A percentile compares a stretch with the other conserved stretches of the same genome.
Evolutionary conservation across 2,329 filamentous ascomycete species (phyloP).

Genomic region (Fonsecaea erecta): DNA sequence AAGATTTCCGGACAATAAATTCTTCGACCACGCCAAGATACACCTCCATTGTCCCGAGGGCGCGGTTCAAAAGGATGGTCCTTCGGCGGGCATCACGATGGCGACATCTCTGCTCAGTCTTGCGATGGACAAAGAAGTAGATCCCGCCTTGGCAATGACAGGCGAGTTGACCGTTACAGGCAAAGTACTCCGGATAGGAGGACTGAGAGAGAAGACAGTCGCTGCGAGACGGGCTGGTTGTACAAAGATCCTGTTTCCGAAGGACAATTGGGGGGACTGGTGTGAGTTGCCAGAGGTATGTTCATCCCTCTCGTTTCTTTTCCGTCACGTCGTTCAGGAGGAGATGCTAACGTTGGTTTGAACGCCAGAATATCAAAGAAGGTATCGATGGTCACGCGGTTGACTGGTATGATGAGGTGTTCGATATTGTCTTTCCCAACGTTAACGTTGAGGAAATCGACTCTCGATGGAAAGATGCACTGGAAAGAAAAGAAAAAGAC

Average conservation of each 20-base stretch:
- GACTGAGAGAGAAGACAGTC: slow-evolving; percentile 94
- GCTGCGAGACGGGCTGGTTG: slow-evolving; percentile 90
- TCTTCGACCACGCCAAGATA: slow-evolving; percentile 94
- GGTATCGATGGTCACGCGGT: slow-evolving; percentile 90
- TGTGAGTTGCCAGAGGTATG: slow-evolving; percentile 92
- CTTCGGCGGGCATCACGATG: slow-evolving; percentile 96
- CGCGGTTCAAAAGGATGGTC: slow-evolving; percentile 90
- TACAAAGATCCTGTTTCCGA: slow-evolving; percentile 90
- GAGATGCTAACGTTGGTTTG: slow-evolving; percentile 66
- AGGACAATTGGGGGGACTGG: slow-evolving; percentile 97
- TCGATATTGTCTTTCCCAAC: slow-evolving; percentile 84
- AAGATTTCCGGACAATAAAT: slow-evolving; percentile 85
- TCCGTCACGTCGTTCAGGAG: background rate
- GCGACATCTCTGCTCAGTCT: slow-evolving; percentile 88
- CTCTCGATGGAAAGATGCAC: slow-evolving; percentile 69
- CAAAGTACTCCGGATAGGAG: slow-evolving; percentile 93
- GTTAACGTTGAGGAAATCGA: slow-evolving; percentile 76
- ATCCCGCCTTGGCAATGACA: slow-evolving; percentile 94
- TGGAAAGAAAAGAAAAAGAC: slow-evolving; percentile 52
- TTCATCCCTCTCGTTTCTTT: slow-evolving; percentile 37
- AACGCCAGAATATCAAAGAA: slow-evolving; percentile 88
- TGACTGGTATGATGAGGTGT: slow-evolving; percentile 92
- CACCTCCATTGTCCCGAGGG: slow-evolving; percentile 97
- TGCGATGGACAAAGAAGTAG: slow-evolving; percentile 75
- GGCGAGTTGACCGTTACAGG: slow-evolving; percentile 96